Evolutionary conservation across 2,329 filamentous ascomycete species (phyloP).

Genomic region (Colletotrichum noveboracense): DNA sequence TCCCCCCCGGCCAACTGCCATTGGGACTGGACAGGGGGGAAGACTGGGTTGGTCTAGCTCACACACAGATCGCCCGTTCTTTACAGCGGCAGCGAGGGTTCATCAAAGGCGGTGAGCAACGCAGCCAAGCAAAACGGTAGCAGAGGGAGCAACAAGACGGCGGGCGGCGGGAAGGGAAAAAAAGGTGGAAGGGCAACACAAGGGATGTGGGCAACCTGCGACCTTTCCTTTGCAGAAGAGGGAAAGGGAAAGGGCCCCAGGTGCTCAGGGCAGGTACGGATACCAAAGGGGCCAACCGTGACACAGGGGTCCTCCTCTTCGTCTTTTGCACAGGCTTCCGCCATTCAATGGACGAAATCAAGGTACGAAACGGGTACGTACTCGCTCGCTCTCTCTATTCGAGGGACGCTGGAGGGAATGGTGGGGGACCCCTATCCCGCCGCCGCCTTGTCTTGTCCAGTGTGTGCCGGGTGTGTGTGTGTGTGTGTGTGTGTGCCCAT

Average conservation of each 20-base stretch:
- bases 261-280: not conserved
- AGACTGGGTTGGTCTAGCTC: not conserved
- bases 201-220: not conserved
- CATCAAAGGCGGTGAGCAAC: conserved; percentile 16
- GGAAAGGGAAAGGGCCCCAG: not conserved
- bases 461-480: not conserved
- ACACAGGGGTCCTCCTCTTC: not conserved
- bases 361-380: not conserved
- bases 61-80: not conserved
- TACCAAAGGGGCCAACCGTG: not conserved
- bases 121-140: not conserved
- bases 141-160: not conserved
- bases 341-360: not conserved
- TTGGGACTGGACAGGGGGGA: not conserved
- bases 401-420: not conserved
- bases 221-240: not conserved
- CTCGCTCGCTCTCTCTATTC: not conserved
- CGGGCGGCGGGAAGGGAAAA: conserved; percentile 3
- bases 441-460: not conserved
- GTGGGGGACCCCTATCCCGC: conserved; percentile 11
- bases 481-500: not conserved
- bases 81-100: not conserved
- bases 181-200: not conserved
- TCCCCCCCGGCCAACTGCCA: not conserved
- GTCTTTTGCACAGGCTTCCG: not conserved